Evolutionary conservation across 78 protist species (phyloP).

Genomic region (Emiliania huxleyi): DNA sequence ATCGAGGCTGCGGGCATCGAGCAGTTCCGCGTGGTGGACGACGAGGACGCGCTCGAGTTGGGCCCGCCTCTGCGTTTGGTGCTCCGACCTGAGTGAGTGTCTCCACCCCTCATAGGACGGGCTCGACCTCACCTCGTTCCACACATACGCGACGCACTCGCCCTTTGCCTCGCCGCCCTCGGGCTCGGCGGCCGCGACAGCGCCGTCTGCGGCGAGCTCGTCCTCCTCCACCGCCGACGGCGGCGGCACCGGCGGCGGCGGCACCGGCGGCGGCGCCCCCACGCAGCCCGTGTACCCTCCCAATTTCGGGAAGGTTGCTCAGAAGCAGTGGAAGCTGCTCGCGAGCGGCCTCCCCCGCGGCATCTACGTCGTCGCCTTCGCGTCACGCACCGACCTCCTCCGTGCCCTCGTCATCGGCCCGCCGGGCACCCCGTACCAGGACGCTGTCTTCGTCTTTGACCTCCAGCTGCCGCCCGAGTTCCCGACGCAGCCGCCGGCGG

Average conservation of each 20-base stretch:
- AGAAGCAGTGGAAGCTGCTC: conserved; percentile 43
- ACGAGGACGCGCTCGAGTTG: background rate
- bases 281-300: background rate
- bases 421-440: conserved; percentile 50
- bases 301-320: background rate
- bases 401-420: conserved; percentile 50
- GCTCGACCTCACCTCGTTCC: background rate
- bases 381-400: conserved; percentile 28
- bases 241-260: background rate
- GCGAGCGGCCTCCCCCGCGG: conserved; percentile 29
- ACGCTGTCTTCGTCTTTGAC: conserved; percentile 43
- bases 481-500: conserved; percentile 22
- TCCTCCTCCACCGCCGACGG: background rate
- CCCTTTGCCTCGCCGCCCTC: background rate
- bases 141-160: background rate
- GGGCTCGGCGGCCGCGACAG: background rate
- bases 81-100: too few species aligned
- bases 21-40: background rate
- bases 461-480: conserved; percentile 38
- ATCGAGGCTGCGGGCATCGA: background rate
- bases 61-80: too few species aligned
- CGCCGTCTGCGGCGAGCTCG: background rate
- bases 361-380: conserved; percentile 27
- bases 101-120: too few species aligned
- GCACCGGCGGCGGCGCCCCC: background rate